phyloP scores from a whole-genome alignment of 2,329 filamentous ascomycete genomes.

The Geosmithia putterillii region DNA sequence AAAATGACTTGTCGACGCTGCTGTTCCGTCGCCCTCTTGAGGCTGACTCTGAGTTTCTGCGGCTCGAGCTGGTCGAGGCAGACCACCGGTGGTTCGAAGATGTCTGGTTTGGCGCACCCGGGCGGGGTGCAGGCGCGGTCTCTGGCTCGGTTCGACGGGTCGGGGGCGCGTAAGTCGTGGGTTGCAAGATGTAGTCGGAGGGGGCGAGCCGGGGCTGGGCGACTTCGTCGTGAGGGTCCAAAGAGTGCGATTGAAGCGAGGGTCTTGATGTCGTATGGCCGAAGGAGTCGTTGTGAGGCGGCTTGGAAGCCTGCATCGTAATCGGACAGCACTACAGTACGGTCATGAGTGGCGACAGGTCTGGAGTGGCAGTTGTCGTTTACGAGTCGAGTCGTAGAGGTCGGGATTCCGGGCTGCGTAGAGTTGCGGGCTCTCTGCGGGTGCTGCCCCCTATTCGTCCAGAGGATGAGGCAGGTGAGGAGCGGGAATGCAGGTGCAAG shows the following conservation, averaged over 20 bases:
- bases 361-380: not conserved
- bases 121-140: not conserved
- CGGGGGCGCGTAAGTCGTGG: not conserved
- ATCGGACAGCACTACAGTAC: not conserved
- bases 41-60: slow-evolving; percentile 6
- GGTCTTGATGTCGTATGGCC: slow-evolving; percentile 5
- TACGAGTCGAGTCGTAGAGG: not conserved
- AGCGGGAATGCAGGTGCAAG: slow-evolving; percentile 2
- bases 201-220: slow-evolving; percentile 21
- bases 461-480: slow-evolving; percentile 1
- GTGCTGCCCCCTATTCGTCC: slow-evolving; percentile 1
- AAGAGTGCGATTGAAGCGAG: slow-evolving; percentile 10
- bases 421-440: not conserved
- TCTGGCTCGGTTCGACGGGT: not conserved
- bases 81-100: slow-evolving; percentile 30
- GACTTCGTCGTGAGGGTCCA: slow-evolving; percentile 10
- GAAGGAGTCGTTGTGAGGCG: not conserved
- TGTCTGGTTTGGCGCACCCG: not conserved
- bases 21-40: slow-evolving; percentile 20
- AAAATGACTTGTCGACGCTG: slow-evolving; percentile 28
- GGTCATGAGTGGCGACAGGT: not conserved
- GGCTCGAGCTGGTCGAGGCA: slow-evolving; percentile 36
- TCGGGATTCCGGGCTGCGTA: not conserved
- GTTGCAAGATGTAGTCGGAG: not conserved
- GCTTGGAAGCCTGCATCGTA: slow-evolving; percentile 1